These are phyloP conservation scores for Deuterostichococcus epilithicus DNA, from an alignment of 139 green algal species.

Conservation along the genomic window DNA sequence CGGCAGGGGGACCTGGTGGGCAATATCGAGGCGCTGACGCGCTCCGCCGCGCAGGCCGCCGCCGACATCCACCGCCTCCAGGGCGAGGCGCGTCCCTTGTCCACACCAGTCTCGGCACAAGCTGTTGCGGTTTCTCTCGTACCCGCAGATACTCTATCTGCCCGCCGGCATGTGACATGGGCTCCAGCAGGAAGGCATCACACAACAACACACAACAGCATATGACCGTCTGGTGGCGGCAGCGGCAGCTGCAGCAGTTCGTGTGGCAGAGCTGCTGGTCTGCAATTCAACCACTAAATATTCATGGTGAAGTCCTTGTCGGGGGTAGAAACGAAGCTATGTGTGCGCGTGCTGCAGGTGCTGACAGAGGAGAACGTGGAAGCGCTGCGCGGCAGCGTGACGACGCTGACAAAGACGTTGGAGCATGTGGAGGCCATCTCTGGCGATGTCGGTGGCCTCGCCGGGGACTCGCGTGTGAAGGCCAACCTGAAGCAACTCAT, in stretches of 20 bases:
- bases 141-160: too few species aligned
- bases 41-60: conserved; percentile 69
- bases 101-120: too few species aligned
- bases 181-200: too few species aligned
- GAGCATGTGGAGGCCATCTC: conserved; percentile 73
- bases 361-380: conserved; percentile 90
- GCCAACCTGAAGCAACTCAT: conserved; percentile 84
- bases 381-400: conserved; percentile 68
- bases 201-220: too few species aligned
- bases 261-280: too few species aligned
- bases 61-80: conserved; percentile 86
- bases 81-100: conserved; percentile 28
- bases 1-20: conserved; percentile 68
- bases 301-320: too few species aligned
- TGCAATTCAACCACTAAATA: too few species aligned
- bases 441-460: conserved; percentile 64
- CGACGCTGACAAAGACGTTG: conserved; percentile 70
- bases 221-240: too few species aligned
- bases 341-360: conserved; percentile 36
- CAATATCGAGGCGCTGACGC: conserved; percentile 76
- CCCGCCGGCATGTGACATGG: too few species aligned
- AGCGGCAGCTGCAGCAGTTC: too few species aligned
- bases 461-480: conserved; percentile 70
- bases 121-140: conserved; percentile 7
- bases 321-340: too few species aligned